phyloP scores from a whole-genome alignment of 1,284 basidiomycete species.

The Thecaphora frezii region DNA sequence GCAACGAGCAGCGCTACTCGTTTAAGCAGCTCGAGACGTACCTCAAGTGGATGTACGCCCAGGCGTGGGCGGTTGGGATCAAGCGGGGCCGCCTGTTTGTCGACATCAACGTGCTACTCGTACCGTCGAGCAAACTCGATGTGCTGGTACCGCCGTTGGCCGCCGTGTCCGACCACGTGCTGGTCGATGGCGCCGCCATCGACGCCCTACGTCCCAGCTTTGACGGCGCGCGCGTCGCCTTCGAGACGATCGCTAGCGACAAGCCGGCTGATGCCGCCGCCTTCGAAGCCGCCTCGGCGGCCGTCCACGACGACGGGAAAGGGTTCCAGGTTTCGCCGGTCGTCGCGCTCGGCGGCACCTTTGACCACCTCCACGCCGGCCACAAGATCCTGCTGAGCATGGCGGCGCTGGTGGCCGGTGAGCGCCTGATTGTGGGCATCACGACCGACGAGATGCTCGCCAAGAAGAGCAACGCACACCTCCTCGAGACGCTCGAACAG shows the following conservation, averaged over 20 bases:
- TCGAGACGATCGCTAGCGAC: background rate
- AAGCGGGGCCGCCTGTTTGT: conserved; percentile 25
- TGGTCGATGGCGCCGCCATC: conserved; percentile 9
- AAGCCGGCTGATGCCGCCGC: background rate
- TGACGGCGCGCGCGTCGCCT: background rate
- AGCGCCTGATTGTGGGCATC: conserved; percentile 85
- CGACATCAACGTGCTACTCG: conserved; percentile 45
- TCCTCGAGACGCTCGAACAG: conserved; percentile 70
- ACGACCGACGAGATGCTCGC: conserved; percentile 73
- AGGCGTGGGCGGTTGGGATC: conserved; percentile 48
- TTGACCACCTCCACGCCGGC: conserved; percentile 95
- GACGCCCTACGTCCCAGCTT: background rate
- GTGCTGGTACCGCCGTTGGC: conserved; percentile 4
- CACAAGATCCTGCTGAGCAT: conserved; percentile 96
- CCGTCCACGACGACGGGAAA: conserved; percentile 21
- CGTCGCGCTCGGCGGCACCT: conserved; percentile 73
- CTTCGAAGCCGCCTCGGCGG: no score
- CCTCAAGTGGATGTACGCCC: conserved; percentile 48
- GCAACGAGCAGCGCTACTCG: conserved; percentile 4
- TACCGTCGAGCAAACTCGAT: conserved; percentile 13
- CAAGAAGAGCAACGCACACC: conserved; percentile 72
- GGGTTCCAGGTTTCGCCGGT: conserved; percentile 20
- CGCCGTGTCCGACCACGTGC: conserved; percentile 2
- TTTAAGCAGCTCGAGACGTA: conserved; percentile 45
- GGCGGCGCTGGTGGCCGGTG: conserved; percentile 75